phyloP scores from a whole-genome alignment of 192 early-diverging fungal genomes.

The Spizellomyces punctatus region DNA sequence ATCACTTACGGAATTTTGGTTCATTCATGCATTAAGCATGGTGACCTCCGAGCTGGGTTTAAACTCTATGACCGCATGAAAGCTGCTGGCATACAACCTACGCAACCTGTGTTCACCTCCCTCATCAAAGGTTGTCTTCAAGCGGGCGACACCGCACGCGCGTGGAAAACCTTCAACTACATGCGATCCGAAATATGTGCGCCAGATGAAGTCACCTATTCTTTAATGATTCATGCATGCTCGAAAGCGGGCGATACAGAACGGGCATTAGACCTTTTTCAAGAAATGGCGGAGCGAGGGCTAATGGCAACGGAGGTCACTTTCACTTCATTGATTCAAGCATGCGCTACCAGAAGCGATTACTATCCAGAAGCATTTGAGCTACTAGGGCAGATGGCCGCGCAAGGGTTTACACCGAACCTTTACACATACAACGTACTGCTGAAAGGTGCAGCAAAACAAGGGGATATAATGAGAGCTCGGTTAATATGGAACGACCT shows the following conservation, averaged over 20 bases:
- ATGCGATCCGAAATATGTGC: conserved; percentile 75
- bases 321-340: conserved; percentile 85
- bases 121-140: conserved; percentile 84
- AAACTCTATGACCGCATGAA: conserved; percentile 80
- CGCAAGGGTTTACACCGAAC: conserved; percentile 81
- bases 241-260: conserved; percentile 84
- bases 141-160: conserved; percentile 67
- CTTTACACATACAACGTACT: conserved; percentile 81
- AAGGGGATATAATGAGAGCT: conserved; percentile 73
- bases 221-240: conserved; percentile 91
- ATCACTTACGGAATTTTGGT: conserved; percentile 74
- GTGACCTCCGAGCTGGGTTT: conserved; percentile 71
- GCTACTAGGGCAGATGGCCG: conserved; percentile 81
- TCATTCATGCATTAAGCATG: conserved; percentile 62
- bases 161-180: conserved; percentile 90
- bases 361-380: conserved; percentile 85
- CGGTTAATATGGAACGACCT: conserved; percentile 57
- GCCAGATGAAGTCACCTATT: conserved; percentile 80
- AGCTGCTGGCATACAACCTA: conserved; percentile 37
- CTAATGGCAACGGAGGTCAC: conserved; percentile 81
- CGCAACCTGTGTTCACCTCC: conserved; percentile 71
- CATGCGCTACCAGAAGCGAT: conserved; percentile 74
- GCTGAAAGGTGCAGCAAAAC: conserved; percentile 71
- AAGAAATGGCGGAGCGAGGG: conserved; percentile 75
- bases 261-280: conserved; percentile 86